A percentile compares a stretch with the other conserved stretches of the same genome.
phyloP scores from a whole-genome alignment of 2,329 filamentous ascomycete genomes.

The Dothideomycetes sp. region DNA sequence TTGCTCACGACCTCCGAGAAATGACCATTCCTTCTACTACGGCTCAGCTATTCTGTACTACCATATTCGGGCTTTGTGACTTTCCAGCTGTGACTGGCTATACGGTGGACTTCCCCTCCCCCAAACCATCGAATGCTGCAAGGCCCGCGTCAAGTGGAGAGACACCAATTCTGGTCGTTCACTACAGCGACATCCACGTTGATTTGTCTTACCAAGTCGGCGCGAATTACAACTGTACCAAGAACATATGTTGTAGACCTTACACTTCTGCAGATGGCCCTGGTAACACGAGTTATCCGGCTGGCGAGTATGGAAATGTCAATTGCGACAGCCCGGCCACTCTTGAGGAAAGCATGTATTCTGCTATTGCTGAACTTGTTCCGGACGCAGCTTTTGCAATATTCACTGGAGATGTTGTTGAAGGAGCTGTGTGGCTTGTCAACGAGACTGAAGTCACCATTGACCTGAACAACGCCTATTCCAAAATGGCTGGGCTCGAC shows the following conservation, averaged over 20 bases:
- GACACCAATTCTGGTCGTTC: conserved; percentile 42
- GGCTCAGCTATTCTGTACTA: conserved; percentile 41
- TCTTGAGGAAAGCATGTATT: conserved; percentile 43
- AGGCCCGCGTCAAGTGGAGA: conserved; percentile 36
- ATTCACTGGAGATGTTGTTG: conserved; percentile 50
- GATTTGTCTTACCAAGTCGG: conserved; percentile 45
- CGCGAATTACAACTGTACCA: conserved; percentile 43
- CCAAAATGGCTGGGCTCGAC: conserved; percentile 31
- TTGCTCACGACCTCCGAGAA: conserved; percentile 38
- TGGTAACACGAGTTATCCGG: conserved; percentile 38
- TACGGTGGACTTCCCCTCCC: conserved; percentile 32
- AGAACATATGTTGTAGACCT: conserved; percentile 48
- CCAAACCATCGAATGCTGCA: conserved; percentile 23
- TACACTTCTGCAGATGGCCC: conserved; percentile 38
- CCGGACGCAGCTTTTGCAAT: conserved; percentile 41
- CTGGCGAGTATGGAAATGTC: conserved; percentile 41
- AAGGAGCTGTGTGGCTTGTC: conserved; percentile 34
- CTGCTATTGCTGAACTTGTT: conserved; percentile 26
- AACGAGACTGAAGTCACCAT: conserved; percentile 21
- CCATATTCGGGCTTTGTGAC: conserved; percentile 43
- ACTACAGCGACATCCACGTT: conserved; percentile 50
- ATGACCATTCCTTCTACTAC: conserved; percentile 39
- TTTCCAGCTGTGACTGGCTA: conserved; percentile 36
- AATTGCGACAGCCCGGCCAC: conserved; percentile 41
- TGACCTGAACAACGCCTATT: conserved; percentile 36